Evolutionary conservation across 257 asterid genomes (phyloP).

Genomic region (Fraxinus cuspidata): DNA sequence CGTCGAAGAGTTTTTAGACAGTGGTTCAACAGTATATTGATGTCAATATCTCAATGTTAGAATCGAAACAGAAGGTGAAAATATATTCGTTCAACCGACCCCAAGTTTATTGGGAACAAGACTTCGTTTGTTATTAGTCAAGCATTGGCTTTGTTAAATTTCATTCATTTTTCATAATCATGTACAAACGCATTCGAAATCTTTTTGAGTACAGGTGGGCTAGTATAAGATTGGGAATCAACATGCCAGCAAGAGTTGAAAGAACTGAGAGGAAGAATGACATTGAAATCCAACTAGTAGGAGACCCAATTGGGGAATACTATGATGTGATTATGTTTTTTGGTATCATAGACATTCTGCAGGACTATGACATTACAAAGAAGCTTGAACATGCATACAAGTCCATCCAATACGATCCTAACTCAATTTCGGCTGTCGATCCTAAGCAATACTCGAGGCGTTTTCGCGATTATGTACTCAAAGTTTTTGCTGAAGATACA

Average conservation of each 20-base stretch:
- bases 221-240: slow-evolving; percentile 76
- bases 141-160: not conserved
- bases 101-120: not conserved
- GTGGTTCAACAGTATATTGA: not conserved
- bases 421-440: slow-evolving; percentile 93
- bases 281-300: slow-evolving; percentile 49
- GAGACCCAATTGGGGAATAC: slow-evolving; percentile 87
- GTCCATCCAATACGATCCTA: slow-evolving; percentile 90
- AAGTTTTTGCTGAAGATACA: slow-evolving; percentile 78
- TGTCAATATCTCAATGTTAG: not conserved
- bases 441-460: slow-evolving; percentile 84
- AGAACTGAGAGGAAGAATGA: slow-evolving; percentile 68
- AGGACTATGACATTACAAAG: slow-evolving; percentile 91
- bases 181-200: not conserved
- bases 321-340: slow-evolving; percentile 83
- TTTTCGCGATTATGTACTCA: slow-evolving; percentile 81
- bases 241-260: slow-evolving; percentile 89
- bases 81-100: no score
- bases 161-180: not conserved
- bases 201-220: slow-evolving; percentile 57
- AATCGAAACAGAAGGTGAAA: not conserved
- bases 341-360: slow-evolving; percentile 92
- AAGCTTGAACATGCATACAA: slow-evolving; percentile 94
- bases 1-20: not conserved
- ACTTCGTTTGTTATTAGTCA: not conserved